Evolutionary conservation across 192 early-diverging fungal species (phyloP), one percentile per base, ranked within the genome.

Genomic region (Geranomyces variabilis): DNA sequence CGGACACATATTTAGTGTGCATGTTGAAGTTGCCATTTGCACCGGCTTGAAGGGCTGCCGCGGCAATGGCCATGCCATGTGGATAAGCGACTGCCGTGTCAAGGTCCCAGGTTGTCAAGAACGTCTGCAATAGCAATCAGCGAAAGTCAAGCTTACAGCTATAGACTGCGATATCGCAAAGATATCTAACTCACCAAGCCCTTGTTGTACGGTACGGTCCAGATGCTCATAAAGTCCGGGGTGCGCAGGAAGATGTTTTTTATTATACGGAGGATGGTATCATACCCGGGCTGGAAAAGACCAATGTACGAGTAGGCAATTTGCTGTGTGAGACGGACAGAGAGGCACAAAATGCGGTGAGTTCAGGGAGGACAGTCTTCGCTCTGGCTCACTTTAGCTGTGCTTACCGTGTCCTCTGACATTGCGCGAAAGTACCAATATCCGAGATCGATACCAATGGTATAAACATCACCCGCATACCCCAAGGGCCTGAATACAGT

Each of bases 341-440:
- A 53, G 17, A 53, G 4, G 36, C 36, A 10, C 36, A 10, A 10
- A 41, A 41, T n/a, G 10, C 36, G 36, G 36, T 41, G 36, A 41
- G 36, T 7, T 41, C 51, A 53, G 15, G 19, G 17, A 26, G 51
- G 17, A 53, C 51, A 47, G 12, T n/a, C n/a, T n/a, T n/a, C n/a
- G n/a, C n/a, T n/a, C n/a, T n/a, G n/a, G 46, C 10, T 47, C 46
- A 19, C 19, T 47, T 47, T 15, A 24, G 17, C 4, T 17, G 19
- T 53, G 51, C 51, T 26, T 53, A 53, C 51, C 24, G 58, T 60
- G 31, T 60, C 58, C 29, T 60, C 58, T 17, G 58, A 60, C 58
- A 60, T 60, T 7, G 58, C 58, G 58, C 58, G 58, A 34, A 60
- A 60, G 58, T 60, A 60, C 29, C 31, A 60, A 29, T 60, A 33